phyloP scores from a whole-genome alignment of 2,329 filamentous ascomycete species.

The Alternaria angustiovoidea region DNA sequence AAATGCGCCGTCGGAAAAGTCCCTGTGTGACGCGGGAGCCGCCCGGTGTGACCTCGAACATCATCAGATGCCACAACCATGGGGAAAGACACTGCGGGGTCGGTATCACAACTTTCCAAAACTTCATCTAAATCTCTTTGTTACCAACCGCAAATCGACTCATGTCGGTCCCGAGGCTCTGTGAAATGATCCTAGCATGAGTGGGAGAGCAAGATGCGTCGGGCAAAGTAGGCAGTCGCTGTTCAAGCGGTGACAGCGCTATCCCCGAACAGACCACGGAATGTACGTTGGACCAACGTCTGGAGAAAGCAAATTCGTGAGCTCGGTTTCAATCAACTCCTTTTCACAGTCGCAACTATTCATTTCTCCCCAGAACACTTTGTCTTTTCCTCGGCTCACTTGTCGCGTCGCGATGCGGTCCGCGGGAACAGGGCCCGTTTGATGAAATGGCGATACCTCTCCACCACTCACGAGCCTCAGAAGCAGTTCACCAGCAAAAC shows the following conservation, averaged over 20 bases:
- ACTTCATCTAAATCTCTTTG: background rate
- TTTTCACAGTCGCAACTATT: background rate
- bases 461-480: conserved; percentile 19
- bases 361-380: background rate
- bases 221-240: background rate
- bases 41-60: conserved; percentile 22
- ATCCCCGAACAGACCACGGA: conserved; percentile 1
- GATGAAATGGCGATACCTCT: conserved; percentile 8
- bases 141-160: background rate
- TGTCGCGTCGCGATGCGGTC: background rate
- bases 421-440: conserved; percentile 16
- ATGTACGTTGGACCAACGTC: background rate
- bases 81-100: conserved; percentile 19
- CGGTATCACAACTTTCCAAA: conserved; percentile 4
- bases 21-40: conserved; percentile 13
- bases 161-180: background rate
- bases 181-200: background rate
- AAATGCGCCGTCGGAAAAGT: background rate
- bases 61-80: conserved; percentile 17
- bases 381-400: background rate
- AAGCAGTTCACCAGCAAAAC: conserved; percentile 3
- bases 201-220: background rate
- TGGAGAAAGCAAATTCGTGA: background rate
- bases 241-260: background rate
- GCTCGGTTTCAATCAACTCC: background rate